Conservation (phyloP, 495 filamentous ascomycete species). For the Penicilliopsis zonata region DNA sequence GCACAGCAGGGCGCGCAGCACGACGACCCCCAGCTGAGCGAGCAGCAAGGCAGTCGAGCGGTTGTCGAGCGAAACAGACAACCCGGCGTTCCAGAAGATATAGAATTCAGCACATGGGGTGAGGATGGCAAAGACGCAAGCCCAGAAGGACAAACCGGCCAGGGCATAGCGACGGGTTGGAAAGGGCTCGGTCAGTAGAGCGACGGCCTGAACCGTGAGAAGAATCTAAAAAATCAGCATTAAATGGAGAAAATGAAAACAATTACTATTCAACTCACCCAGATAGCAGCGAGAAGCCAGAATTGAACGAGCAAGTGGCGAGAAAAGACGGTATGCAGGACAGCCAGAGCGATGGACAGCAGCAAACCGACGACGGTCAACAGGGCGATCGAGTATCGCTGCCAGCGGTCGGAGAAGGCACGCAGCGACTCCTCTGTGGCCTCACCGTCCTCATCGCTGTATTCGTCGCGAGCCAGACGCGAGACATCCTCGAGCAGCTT, state of each 20-base stretch:
- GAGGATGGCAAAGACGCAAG: constrained; percentile 12
- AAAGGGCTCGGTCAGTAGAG: constrained; percentile 22
- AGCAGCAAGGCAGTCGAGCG: constrained; percentile 9
- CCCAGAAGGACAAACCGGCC: constrained; percentile 16
- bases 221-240: constrained; percentile 13
- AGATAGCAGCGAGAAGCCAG: constrained; percentile 25
- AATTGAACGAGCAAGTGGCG: constrained; percentile 1
- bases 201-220: constrained; percentile 18
- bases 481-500: constrained; percentile 10
- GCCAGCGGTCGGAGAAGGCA: constrained; percentile 19
- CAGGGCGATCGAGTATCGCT: constrained; percentile 9
- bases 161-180: constrained; percentile 17
- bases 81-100: constrained; percentile 7
- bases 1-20: constrained; percentile 18
- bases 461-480: constrained; percentile 9
- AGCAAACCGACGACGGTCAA: constrained; percentile 10
- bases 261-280: constrained; percentile 25
- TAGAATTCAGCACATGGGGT: constrained; percentile 9
- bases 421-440: constrained; percentile 17
- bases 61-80: constrained; percentile 1
- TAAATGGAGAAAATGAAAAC: too few relatives aligned
- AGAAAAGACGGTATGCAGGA: constrained; percentile 9
- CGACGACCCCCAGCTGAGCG: constrained; percentile 12
- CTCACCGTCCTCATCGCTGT: constrained; percentile 21
- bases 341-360: constrained; percentile 10